Evolutionary conservation across 73 alveolate species (phyloP), one percentile per base, ranked within the genome.

Genomic region (Uronychia binucleata): DNA sequence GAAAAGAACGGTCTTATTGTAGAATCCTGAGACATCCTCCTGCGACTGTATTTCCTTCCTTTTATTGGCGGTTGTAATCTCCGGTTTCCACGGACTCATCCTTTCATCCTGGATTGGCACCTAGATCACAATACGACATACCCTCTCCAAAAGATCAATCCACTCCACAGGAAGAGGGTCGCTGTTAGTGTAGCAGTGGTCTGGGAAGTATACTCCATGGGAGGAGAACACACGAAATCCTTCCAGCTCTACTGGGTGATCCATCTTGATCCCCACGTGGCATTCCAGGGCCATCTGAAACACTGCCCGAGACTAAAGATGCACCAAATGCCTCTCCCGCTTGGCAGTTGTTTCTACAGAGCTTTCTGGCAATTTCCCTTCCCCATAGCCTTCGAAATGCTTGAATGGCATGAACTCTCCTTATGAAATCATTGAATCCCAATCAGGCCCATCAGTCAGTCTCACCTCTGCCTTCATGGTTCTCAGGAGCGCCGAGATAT

Each of bases 401-500:
- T 85, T 75, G 83, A 87, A 87, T 0, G 93, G 93, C 28, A 26
- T 30, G 1, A 81, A 78, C n/a, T 77, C 77, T 30, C 89, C 93
- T 13, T 33, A 33, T 1, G 88, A 89, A 1, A 87, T 5, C 33
- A 74, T 77, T 35, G 80, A 81, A 67, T 83, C 84, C 96, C 98
- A 94, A 29, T 94, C 94, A 11, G 98, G 90, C 0, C 98, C 98
- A 77, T 79, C 88, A 30, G 95, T 91, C 13, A 94, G 81, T 77
- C 98, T 87, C 75, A 94, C 77, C 59, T 94, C 95, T 13, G 92
- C 90, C 75, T 94, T 89, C 1, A 95, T 92, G 58, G 91, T 89
- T 34, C 84, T 58, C 26, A 94, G 82, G 67, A 94, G 92, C 30
- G 83, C 81, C 33, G 83, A 82, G 25, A 94, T 80, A 30, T 91